A percentile compares a stretch with the other conserved stretches of the same genome.
Conservation (phyloP, 345 rosid genomes). For the Eucalyptus urophylla region DNA sequence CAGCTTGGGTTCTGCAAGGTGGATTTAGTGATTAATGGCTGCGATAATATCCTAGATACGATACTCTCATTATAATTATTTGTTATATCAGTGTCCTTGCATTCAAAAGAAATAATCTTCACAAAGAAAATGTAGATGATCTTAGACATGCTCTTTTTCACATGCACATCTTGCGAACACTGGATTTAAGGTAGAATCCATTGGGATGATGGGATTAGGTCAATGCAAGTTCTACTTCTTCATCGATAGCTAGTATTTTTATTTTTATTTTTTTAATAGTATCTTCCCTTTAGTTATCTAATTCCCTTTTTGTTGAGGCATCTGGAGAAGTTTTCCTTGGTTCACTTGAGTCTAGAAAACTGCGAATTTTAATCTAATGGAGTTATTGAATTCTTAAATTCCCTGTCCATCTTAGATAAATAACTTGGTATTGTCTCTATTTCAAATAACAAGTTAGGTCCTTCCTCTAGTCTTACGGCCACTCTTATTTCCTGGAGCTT, state of each 20-base stretch:
- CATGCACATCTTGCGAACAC: conserved; percentile 60
- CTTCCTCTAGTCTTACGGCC: neutral
- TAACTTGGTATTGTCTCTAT: conserved; percentile 39
- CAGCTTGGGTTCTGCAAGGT: neutral
- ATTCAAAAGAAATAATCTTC: conserved; percentile 58
- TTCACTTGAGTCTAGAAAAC: conserved; percentile 30
- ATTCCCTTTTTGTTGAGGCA: conserved; percentile 40
- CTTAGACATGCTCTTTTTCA: conserved; percentile 35
- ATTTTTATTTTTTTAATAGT: neutral
- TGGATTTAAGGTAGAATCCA: conserved; percentile 63
- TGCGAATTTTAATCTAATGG: conserved; percentile 50
- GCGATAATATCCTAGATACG: neutral
- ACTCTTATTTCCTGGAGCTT: neutral
- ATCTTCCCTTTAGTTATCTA: conserved; percentile 39
- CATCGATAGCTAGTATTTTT: no score
- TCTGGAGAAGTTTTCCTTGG: conserved; percentile 1
- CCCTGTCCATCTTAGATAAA: conserved; percentile 23
- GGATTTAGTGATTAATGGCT: neutral
- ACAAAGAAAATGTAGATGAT: conserved; percentile 38
- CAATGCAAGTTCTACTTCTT: neutral
- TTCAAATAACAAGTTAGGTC: conserved; percentile 77
- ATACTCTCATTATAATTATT: neutral
- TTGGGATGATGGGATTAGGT: conserved; percentile 59
- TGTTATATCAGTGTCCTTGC: neutral
- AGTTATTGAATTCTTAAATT: conserved; percentile 40